A percentile compares a stretch with the other conserved stretches of the same genome.
These are phyloP conservation scores for Arthrobotrys entomopaga DNA, from an alignment of 2,329 filamentous ascomycete species.

Conservation along the genomic window DNA sequence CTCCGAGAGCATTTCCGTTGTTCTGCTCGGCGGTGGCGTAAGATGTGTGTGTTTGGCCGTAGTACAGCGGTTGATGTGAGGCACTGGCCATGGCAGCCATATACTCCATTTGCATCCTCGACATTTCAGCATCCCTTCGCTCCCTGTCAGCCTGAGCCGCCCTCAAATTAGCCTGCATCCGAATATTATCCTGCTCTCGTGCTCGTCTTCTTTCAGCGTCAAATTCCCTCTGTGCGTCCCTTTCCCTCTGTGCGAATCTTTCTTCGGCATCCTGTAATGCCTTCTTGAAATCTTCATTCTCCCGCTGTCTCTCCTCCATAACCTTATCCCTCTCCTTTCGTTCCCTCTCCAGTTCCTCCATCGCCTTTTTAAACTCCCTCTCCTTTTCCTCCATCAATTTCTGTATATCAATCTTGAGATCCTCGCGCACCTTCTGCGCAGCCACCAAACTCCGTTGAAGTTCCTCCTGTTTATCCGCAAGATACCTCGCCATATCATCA, in stretches of 20 bases:
- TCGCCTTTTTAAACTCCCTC: conserved; percentile 2
- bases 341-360: conserved; percentile 3
- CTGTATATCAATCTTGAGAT: conserved; percentile 6
- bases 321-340: conserved; percentile 4
- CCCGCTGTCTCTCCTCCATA: background rate
- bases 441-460: background rate
- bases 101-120: conserved; percentile 6
- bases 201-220: background rate
- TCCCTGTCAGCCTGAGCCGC: conserved; percentile 4
- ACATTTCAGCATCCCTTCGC: background rate
- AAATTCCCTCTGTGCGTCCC: background rate
- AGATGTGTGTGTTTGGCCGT: conserved; percentile 2
- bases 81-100: conserved; percentile 4
- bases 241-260: conserved; percentile 1
- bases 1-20: too few species aligned
- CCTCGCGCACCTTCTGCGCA: background rate
- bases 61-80: conserved; percentile 4
- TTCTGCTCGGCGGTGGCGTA: background rate
- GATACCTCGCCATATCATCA: background rate
- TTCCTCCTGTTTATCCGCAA: conserved; percentile 3
- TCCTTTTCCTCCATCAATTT: conserved; percentile 4
- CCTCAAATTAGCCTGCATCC: conserved; percentile 1
- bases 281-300: conserved; percentile 4
- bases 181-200: background rate
- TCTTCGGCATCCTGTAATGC: conserved; percentile 8